These are phyloP conservation scores for Kuraishia cidri DNA, from an alignment of 805 yeast genomes.

Conservation along the genomic window DNA sequence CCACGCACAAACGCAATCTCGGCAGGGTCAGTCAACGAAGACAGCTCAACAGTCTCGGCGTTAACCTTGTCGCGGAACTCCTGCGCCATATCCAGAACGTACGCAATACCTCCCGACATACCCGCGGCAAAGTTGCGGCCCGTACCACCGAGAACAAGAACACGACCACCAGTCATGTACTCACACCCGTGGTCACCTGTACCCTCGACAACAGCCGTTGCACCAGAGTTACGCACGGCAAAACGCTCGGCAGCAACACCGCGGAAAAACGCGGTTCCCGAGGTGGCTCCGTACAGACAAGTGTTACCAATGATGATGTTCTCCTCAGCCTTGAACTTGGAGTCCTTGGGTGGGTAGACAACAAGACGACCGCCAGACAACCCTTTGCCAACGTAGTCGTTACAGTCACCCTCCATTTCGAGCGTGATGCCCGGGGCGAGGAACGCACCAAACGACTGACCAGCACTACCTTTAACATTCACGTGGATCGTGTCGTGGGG, in stretches of 20 bases:
- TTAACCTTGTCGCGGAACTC: slow-evolving; percentile 80
- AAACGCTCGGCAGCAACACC: slow-evolving; percentile 99
- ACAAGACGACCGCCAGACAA: slow-evolving; percentile 90
- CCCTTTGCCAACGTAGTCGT: slow-evolving; percentile 97
- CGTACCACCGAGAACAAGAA: slow-evolving; percentile 83
- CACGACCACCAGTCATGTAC: slow-evolving; percentile 99
- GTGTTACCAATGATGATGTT: slow-evolving; percentile 96
- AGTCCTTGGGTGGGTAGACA: slow-evolving; percentile 82
- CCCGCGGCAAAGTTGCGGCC: slow-evolving; percentile 96
- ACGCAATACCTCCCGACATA: slow-evolving; percentile 99
- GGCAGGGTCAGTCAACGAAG: slow-evolving; percentile 70
- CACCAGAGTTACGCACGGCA: slow-evolving; percentile 98
- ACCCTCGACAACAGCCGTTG: slow-evolving; percentile 93
- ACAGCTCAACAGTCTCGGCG: slow-evolving; percentile 71
- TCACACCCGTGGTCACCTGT: slow-evolving; percentile 99
- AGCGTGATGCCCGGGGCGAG: slow-evolving; percentile 93
- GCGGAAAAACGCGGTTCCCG: slow-evolving; percentile 87
- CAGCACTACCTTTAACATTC: slow-evolving; percentile 87
- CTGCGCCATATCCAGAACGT: slow-evolving; percentile 91
- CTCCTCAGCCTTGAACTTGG: slow-evolving; percentile 88
- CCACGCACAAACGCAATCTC: slow-evolving; percentile 94
- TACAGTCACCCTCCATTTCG: slow-evolving; percentile 94
- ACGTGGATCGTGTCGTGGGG: slow-evolving; percentile 97
- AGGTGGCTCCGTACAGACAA: slow-evolving; percentile 95
- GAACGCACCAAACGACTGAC: slow-evolving; percentile 98